phyloP scores from a whole-genome alignment of 2,329 filamentous ascomycete genomes.

The Dactylellina leptospora region DNA sequence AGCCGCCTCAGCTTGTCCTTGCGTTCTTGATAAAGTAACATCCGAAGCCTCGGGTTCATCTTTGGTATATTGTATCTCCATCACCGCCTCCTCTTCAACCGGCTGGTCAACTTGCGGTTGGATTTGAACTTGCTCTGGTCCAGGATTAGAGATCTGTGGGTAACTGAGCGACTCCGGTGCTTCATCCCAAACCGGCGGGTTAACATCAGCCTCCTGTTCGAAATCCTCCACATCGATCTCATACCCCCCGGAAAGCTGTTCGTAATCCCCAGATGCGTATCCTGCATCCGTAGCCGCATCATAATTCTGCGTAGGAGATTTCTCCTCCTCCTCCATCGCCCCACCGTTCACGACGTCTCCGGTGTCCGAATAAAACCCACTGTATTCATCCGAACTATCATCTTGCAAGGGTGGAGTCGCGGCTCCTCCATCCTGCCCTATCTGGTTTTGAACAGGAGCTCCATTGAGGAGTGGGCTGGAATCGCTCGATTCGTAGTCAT shows the following conservation, averaged over 20 bases:
- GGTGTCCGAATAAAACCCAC: background rate
- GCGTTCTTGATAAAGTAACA: no score
- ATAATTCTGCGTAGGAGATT: background rate
- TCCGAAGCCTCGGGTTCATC: no score
- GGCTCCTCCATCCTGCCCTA: no score
- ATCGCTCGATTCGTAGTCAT: background rate
- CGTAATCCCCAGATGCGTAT: background rate
- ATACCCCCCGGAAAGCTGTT: background rate
- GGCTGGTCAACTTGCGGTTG: background rate
- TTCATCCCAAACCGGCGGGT: background rate
- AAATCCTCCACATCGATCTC: background rate
- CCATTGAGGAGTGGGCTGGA: background rate
- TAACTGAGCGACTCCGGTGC: background rate
- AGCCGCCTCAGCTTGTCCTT: background rate
- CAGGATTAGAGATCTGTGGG: background rate
- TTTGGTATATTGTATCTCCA: background rate
- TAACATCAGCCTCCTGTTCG: background rate
- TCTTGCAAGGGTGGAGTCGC: no score
- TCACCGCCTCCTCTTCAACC: background rate
- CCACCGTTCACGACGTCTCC: background rate
- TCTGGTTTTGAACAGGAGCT: no score
- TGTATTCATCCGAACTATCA: no score
- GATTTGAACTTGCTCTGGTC: background rate
- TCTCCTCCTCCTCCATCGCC: background rate
- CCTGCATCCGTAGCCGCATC: background rate